A percentile compares a stretch with the other conserved stretches of the same genome.
Evolutionary conservation across 73 alveolate species (phyloP).

Genomic region (Blepharisma stoltei): DNA sequence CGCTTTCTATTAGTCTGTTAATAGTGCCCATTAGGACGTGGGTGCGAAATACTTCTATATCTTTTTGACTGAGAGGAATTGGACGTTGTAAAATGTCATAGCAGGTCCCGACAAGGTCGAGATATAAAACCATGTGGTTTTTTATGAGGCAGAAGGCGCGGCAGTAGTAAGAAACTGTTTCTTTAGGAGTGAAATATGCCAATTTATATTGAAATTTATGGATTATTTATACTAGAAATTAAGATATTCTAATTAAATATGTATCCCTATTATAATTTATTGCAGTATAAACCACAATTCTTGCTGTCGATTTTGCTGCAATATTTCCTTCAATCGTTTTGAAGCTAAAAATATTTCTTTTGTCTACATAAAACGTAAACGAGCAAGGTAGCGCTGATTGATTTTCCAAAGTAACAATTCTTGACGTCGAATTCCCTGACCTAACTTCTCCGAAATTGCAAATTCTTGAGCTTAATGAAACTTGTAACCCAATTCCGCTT

Average conservation of each 20-base stretch:
- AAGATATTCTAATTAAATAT: too few relatives aligned
- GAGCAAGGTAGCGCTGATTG: slow-evolving; percentile 88
- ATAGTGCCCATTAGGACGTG: slow-evolving; percentile 88
- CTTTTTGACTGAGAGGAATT: slow-evolving; percentile 88
- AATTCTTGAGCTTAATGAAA: slow-evolving; percentile 69
- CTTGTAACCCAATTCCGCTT: slow-evolving; percentile 80
- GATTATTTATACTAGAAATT: too few relatives aligned
- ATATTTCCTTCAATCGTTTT: slow-evolving; percentile 84
- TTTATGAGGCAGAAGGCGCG: slow-evolving; percentile 86
- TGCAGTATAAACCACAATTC: slow-evolving; percentile 89
- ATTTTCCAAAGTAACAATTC: slow-evolving; percentile 89
- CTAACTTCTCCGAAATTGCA: slow-evolving; percentile 94
- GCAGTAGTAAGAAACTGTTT: slow-evolving; percentile 87
- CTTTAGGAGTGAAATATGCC: slow-evolving; percentile 90
- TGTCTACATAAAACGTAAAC: slow-evolving; percentile 78
- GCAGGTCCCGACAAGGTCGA: slow-evolving; percentile 96
- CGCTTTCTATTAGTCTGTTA: slow-evolving; percentile 43
- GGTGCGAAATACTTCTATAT: slow-evolving; percentile 88
- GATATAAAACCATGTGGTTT: slow-evolving; percentile 83
- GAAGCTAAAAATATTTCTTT: slow-evolving; percentile 76
- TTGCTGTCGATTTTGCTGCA: slow-evolving; percentile 71
- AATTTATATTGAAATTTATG: too few relatives aligned
- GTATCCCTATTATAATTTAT: too few relatives aligned
- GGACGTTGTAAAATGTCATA: slow-evolving; percentile 91
- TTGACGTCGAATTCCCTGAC: slow-evolving; percentile 80